A percentile compares a stretch with the other conserved stretches of the same genome.
Conservation (phyloP, 352 stramenopile genomes). For the Globisporangium nagaii region DNA sequence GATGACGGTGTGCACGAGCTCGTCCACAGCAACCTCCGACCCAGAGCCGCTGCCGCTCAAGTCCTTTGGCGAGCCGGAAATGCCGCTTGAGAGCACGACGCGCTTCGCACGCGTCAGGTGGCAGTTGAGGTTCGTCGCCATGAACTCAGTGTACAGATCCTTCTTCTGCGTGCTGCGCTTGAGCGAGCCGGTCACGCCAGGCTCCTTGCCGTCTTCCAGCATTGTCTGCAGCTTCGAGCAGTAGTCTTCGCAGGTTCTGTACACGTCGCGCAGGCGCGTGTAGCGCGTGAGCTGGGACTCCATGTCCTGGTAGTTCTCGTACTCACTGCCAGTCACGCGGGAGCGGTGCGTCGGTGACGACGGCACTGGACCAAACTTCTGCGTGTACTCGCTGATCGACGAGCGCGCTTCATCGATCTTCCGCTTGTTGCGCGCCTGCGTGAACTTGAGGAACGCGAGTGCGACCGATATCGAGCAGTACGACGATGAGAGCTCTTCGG, state of each 20-base stretch:
- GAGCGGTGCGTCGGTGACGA: constrained; percentile 20
- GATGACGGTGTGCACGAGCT: constrained; percentile 66
- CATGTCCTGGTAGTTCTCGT: constrained; percentile 40
- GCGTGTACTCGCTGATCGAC: constrained; percentile 48
- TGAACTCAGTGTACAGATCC: constrained; percentile 78
- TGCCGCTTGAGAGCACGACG: constrained; percentile 33
- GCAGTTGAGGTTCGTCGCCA: constrained; percentile 83
- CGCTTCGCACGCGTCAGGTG: constrained; percentile 68
- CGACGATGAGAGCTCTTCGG: constrained; percentile 75
- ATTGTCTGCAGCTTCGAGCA: constrained; percentile 61
- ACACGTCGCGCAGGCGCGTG: constrained; percentile 49
- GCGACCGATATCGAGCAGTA: constrained; percentile 82
- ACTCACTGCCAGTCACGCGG: constrained; percentile 18
- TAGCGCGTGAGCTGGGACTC: constrained; percentile 57
- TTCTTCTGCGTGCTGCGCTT: constrained; percentile 87
- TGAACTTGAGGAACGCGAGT: constrained; percentile 70
- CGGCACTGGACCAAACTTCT: constrained; percentile 35
- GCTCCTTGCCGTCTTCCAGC: constrained; percentile 71
- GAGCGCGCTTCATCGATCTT: constrained; percentile 52
- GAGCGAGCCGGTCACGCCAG: constrained; percentile 75
- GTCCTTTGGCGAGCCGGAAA: constrained; percentile 13
- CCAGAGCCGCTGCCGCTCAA: constrained; percentile 18
- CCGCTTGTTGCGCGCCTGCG: constrained; percentile 60
- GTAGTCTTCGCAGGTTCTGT: constrained; percentile 63
- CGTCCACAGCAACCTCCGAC: constrained; percentile 19